Percentiles rank a stretch among this genome's conserved stretches.
Evolutionary conservation across 2,329 filamentous ascomycete genomes (phyloP).

Genomic region (Grosmannia penicillata): DNA sequence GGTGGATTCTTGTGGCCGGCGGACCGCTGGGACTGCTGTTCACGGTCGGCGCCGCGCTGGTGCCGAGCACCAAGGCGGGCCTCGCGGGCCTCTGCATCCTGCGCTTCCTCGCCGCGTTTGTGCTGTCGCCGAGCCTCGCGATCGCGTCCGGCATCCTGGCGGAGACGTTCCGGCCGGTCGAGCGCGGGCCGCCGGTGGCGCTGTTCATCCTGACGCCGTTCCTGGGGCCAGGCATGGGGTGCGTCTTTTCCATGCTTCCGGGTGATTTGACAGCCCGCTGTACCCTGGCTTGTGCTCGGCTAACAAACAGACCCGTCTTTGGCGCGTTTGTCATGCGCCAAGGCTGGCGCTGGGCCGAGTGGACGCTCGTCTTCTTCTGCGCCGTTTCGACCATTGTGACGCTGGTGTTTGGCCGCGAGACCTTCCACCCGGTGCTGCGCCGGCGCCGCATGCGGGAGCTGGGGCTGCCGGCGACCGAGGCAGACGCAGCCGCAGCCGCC

Average conservation of each 20-base stretch:
- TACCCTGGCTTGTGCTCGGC: neutral
- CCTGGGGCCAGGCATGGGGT: conserved; percentile 36
- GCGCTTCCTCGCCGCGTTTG: conserved; percentile 41
- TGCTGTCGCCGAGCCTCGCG: conserved; percentile 31
- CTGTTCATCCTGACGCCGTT: conserved; percentile 36
- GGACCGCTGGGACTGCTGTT: conserved; percentile 37
- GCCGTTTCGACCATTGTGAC: conserved; percentile 20
- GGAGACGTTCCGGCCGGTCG: conserved; percentile 29
- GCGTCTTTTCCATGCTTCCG: conserved; percentile 1
- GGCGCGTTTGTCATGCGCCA: conserved; percentile 32
- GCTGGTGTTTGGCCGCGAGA: conserved; percentile 33
- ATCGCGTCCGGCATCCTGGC: conserved; percentile 33
- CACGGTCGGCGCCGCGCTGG: conserved; percentile 38
- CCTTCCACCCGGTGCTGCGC: conserved; percentile 37
- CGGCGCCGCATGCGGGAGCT: conserved; percentile 22
- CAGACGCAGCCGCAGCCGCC: neutral
- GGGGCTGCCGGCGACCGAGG: conserved; percentile 12
- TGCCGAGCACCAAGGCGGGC: conserved; percentile 18
- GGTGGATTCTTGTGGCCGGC: conserved; percentile 32
- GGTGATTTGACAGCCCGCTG: neutral
- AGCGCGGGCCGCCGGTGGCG: conserved; percentile 26
- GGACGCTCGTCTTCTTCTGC: conserved; percentile 31
- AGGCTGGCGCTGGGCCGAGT: conserved; percentile 40
- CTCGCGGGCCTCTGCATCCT: conserved; percentile 36
- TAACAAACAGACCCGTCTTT: conserved; percentile 24